Evolutionary conservation across 2,329 filamentous ascomycete species (phyloP), one percentile per base, ranked within the genome.

Genomic region (Fonsecaea pugnacius): DNA sequence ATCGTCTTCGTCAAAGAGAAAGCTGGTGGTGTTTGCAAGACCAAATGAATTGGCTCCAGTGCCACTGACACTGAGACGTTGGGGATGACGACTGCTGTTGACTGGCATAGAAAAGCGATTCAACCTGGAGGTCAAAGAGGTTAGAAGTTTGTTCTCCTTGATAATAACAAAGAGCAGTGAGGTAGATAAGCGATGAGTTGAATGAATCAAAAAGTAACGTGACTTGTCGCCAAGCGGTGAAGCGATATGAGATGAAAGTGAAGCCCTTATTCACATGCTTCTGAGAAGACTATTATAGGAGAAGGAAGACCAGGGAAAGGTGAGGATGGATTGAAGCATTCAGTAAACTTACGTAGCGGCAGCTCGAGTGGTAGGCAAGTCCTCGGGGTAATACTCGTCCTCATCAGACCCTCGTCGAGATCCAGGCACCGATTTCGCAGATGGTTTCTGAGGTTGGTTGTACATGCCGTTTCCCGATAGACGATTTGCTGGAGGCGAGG

Each of bases 41-140:
- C 95, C 92, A 43, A 65, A 66, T 40, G 64, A 60, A 35, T 58
- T 57, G 32, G 46, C 58, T 14, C 59, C 51, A 43, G 56, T 53
- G 35, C 60, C 59, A 32, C 50, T 61, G 21, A 68, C 55, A 58
- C 67, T 66, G 12, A 66, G 52, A 50, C 70, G 64, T 54, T 70
- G 65, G 48, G 64, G 60, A 40, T 63, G 60, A 38, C 70, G 60
- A 64, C 52, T 61, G 79, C 67, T 89, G 85, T 70, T 91, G 58
- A 94, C 90, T 35, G 94, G 94, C 90, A 97, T 93, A 4, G 94
- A 97, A 78, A 96, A 96, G 69, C 94, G 90, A 76, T 96, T 96
- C 66, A 89, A 83, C 70, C 91, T 96, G 21, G 35, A 35, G 71
- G 71, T 68, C 63, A 62, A 67, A 65, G 48, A 59, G 33, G 65